Conservation (phyloP, 2,329 filamentous ascomycete species). For the Aureobasidium sp. region DNA sequence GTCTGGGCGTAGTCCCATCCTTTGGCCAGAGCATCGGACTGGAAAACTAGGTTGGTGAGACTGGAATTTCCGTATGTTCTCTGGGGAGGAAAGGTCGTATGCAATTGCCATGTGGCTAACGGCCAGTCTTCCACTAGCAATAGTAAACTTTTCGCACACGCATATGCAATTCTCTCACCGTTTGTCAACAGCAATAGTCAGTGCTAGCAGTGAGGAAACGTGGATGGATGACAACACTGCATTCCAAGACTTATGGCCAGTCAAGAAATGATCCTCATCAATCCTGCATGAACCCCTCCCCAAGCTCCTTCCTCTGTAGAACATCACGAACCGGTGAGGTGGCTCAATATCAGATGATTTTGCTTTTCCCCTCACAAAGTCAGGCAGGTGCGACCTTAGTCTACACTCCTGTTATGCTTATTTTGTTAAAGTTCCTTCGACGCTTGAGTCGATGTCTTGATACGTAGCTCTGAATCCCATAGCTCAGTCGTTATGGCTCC, state of each 20-base stretch:
- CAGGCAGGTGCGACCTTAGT: not conserved
- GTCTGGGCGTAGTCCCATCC: not conserved
- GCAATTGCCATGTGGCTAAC: not conserved
- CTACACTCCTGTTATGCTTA: not conserved
- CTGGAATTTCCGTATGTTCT: not conserved
- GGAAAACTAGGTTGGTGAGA: not conserved
- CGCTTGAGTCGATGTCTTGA: not conserved
- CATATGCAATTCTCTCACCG: not conserved
- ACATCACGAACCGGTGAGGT: not conserved
- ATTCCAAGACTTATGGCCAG: not conserved
- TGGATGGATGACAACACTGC: not conserved
- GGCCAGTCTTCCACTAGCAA: not conserved
- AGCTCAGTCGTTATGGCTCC: not conserved
- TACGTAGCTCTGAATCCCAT: not conserved
- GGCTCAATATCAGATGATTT: not conserved
- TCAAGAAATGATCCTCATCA: not conserved
- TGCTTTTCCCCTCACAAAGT: not conserved
- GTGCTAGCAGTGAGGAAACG: not conserved
- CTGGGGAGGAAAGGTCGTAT: not conserved
- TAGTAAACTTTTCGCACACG: not conserved
- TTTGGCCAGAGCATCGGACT: not conserved
- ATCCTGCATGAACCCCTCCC: not conserved
- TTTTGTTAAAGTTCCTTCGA: not conserved
- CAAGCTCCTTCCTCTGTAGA: not conserved
- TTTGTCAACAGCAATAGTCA: not conserved